These are phyloP conservation scores for Leucosporidium yakuticum DNA, from an alignment of 768 basidiomycete species.

Conservation along the genomic window DNA sequence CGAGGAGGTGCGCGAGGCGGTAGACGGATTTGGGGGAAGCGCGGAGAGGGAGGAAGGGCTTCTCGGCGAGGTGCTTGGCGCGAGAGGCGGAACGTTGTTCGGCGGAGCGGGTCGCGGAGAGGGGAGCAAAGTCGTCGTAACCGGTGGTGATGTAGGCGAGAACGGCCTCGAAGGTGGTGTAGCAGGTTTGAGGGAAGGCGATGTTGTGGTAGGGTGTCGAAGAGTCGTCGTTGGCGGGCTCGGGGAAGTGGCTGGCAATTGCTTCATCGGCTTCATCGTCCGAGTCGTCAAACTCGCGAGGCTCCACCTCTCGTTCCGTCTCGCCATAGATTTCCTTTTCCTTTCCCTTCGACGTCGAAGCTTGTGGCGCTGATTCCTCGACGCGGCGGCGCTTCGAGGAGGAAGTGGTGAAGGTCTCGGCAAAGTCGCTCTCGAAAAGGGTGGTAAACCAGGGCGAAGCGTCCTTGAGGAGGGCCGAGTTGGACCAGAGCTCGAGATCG, in stretches of 20 bases:
- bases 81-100: background rate
- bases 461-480: background rate
- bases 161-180: constrained; percentile 12
- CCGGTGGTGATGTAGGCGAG: constrained; percentile 12
- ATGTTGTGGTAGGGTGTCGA: background rate
- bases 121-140: constrained; percentile 10
- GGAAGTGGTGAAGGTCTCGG: background rate
- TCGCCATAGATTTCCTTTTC: background rate
- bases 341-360: background rate
- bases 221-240: background rate
- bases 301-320: background rate
- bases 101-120: background rate
- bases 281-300: constrained; percentile 6
- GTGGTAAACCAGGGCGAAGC: constrained; percentile 7
- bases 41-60: background rate
- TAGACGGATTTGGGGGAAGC: constrained; percentile 22
- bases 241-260: background rate
- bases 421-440: background rate
- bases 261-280: constrained; percentile 14
- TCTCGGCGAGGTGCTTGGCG: background rate
- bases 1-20: constrained; percentile 23
- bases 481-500: constrained; percentile 8
- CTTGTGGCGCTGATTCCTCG: background rate
- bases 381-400: background rate
- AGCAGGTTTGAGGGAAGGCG: background rate